Evolutionary conservation across 2,329 filamentous ascomycete species (phyloP).

Genomic region (Epichloe uncinata): DNA sequence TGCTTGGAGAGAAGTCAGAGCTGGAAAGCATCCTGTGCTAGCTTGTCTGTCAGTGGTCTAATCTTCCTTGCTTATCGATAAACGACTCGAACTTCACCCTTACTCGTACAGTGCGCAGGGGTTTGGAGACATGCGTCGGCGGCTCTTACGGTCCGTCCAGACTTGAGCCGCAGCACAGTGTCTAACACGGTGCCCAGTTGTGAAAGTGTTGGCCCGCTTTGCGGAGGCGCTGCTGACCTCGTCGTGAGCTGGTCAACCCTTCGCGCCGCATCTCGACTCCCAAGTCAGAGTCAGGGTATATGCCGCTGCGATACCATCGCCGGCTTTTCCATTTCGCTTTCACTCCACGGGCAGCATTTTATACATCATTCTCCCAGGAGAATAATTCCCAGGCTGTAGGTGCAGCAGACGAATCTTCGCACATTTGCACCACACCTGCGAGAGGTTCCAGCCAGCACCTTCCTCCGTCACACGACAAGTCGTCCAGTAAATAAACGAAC

Average conservation of each 20-base stretch:
- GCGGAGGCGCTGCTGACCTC: not conserved
- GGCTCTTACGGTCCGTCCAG: too few species aligned
- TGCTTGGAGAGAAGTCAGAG: not conserved
- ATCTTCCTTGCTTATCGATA: too few species aligned
- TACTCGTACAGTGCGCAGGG: too few species aligned
- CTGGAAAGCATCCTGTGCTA: too few species aligned
- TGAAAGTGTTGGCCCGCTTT: not conserved
- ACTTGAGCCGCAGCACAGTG: too few species aligned
- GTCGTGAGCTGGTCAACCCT: not conserved
- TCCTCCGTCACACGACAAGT: slow-evolving; percentile 1
- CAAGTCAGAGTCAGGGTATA: not conserved
- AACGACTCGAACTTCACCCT: too few species aligned
- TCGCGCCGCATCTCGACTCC: not conserved
- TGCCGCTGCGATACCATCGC: not conserved
- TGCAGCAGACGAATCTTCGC: slow-evolving; percentile 2
- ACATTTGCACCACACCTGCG: slow-evolving; percentile 3
- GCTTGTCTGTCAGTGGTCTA: too few species aligned
- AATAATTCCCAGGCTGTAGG: not conserved
- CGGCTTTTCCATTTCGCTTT: not conserved
- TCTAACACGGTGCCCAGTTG: too few species aligned
- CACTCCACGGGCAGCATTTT: not conserved
- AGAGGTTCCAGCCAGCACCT: slow-evolving; percentile 4
- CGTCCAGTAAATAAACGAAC: not conserved
- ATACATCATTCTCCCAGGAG: not conserved
- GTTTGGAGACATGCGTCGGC: too few species aligned